Evolutionary conservation across 1,139 yeast species (phyloP), one percentile per base, ranked within the genome.

Genomic region (Blastobotrys arbuscula): DNA sequence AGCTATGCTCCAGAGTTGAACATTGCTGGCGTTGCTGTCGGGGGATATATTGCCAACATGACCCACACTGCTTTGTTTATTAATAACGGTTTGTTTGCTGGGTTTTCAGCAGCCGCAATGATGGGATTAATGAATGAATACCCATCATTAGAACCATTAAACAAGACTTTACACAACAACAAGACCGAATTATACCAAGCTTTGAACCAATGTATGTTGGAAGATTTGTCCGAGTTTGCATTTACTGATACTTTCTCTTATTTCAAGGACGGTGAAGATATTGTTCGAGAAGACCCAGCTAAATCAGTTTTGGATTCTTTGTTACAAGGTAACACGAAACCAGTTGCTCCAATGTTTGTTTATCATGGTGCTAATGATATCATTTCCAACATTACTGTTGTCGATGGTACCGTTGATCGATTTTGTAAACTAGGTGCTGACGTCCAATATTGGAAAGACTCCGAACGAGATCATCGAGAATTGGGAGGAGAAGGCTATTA

Each of bases 71-170:
- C 51, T 7, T 39, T 55, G 28, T 50, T 53, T 18, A 54, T 58
- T 39, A 55, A 58, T 46, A 52, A 50, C n/a, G 47, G 53, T 30
- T 31, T 52, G 18, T 55, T 42, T 28, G 55, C 64, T 10, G 67
- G 67, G 7, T 56, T 62, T 47, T 45, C 57, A 21, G 61, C 64
- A n/a, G 53, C 60, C 18, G 65, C 62, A n/a, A 46, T 62, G 35
- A 39, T 53, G 26, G 69, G 69, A 10, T 49, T 65, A 35, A 57
- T 58, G 19, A 48, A 54, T 18, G 67, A 62, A 51, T 64, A 64
- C 52, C 60, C 60, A 12, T 58, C 52, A 34, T 33, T 33, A 16
- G 43, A 42, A 19, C 43, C 39, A 21, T 20, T 50, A 12, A 43
- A 54, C 31, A 28, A 44, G n/a, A 24, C 42, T 8, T 37, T 47